Conservation (phyloP, 306 rosid genomes). For the Trifolium pratense region DNA sequence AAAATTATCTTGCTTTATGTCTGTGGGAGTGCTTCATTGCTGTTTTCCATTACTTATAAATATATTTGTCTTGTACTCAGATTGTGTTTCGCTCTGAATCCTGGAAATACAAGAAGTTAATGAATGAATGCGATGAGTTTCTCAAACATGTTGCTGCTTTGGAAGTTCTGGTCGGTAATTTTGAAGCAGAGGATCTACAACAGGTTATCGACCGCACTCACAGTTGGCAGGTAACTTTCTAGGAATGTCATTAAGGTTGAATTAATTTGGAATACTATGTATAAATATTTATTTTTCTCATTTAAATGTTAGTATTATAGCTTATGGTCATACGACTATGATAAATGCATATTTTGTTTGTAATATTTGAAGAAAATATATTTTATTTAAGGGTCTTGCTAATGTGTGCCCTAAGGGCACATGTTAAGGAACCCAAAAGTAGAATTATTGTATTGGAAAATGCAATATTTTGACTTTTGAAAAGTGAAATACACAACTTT, state of each 20-base stretch:
- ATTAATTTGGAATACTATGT: conserved; percentile 18
- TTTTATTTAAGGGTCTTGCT: too few species aligned
- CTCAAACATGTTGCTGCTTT: conserved; percentile 51
- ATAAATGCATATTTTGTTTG: conserved; percentile 8
- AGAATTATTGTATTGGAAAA: too few species aligned
- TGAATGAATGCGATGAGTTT: conserved; percentile 69
- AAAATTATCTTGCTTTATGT: not conserved
- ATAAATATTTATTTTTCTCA: not conserved
- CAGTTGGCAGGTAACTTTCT: conserved; percentile 73
- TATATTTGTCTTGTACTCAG: conserved; percentile 46
- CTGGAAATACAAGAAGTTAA: conserved; percentile 67
- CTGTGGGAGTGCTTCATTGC: not conserved
- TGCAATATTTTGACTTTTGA: too few species aligned
- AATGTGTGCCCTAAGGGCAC: too few species aligned
- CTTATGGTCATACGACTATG: not conserved
- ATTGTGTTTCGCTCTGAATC: conserved; percentile 77
- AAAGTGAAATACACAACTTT: too few species aligned
- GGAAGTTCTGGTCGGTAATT: conserved; percentile 50
- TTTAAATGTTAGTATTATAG: conserved; percentile 48
- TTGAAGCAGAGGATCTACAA: conserved; percentile 51
- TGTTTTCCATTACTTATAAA: conserved; percentile 43
- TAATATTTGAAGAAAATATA: not conserved
- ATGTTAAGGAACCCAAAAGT: too few species aligned
- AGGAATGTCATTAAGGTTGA: not conserved
- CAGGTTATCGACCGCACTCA: conserved; percentile 51